Evolutionary conservation across 2,329 filamentous ascomycete genomes (phyloP), one percentile per base, ranked within the genome.

Genomic region (Aspergillus sp.): DNA sequence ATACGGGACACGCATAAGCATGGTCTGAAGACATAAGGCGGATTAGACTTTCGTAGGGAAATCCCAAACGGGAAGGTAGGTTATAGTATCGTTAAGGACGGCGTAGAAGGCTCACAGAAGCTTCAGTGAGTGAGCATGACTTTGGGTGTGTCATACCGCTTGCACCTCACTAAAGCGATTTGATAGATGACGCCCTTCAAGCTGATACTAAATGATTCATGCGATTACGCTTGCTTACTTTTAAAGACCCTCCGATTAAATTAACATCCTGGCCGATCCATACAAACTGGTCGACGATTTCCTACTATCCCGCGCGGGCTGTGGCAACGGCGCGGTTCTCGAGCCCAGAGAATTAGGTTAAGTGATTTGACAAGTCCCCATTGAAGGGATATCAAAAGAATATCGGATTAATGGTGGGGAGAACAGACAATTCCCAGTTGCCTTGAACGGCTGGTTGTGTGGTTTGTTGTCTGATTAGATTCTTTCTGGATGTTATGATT

Each of bases 291-390:
- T 49, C 59, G 51, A 55, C 13, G 41, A 39, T 41, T 58, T n/a
- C 5, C 30, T 62, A 55, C 52, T 54, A 56, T 61, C 48, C 61
- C 50, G 55, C 47, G 53, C 52, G 57, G 15, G n/a, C 41, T 58
- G 15, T 62, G 49, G 57, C 59, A 61, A 59, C 53, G 57, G 19
- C 38, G 56, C 58, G 51, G 61, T 61, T 62, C 58, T 61, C 39
- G 41, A 61, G 55, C 30, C 28, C 17, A 59, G 39, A 49, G 54
- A 64, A 30, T 56, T 53, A 54, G 48, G 58, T 58, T 52, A 43
- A 45, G 17, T 32, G 45, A 17, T n/a, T 41, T 6, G 17, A 28
- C 17, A 30, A n/a, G 25, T 12, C 23, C 10, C 47, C 15, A 49
- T 23, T 13, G 41, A 32, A 30, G 23, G 47, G 21, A 19, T 32